Conservation (phyloP, 2,329 filamentous ascomycete species). For the Ceratocystis cubensis region DNA sequence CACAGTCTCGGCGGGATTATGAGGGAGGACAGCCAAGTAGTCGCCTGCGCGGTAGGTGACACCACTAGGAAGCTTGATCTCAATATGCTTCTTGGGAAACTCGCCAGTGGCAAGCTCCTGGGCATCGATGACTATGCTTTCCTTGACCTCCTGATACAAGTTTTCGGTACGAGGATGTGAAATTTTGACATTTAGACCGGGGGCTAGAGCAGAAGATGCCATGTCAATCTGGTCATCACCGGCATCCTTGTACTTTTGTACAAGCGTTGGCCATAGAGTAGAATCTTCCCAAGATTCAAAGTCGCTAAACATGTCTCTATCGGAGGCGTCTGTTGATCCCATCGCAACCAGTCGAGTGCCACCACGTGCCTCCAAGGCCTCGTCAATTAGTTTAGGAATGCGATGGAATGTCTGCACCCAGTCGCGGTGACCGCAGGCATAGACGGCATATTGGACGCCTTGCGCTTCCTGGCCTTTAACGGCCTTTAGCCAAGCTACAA, state of each 20-base stretch:
- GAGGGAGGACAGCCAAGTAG: conserved; percentile 60
- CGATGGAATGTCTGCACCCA: conserved; percentile 53
- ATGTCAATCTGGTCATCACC: conserved; percentile 25
- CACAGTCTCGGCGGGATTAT: conserved; percentile 53
- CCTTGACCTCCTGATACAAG: conserved; percentile 50
- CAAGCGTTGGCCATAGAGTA: conserved; percentile 38
- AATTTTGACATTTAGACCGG: conserved; percentile 35
- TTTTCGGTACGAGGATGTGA: conserved; percentile 42
- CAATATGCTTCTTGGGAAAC: conserved; percentile 50
- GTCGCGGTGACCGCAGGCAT: conserved; percentile 48
- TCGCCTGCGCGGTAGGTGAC: conserved; percentile 60
- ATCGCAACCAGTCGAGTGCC: conserved; percentile 31
- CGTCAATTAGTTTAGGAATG: conserved; percentile 51
- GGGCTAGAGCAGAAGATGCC: conserved; percentile 1
- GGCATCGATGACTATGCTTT: conserved; percentile 45
- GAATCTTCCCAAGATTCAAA: conserved; percentile 56
- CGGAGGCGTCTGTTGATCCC: conserved; percentile 47
- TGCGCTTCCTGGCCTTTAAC: conserved; percentile 40
- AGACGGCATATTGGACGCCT: conserved; percentile 52
- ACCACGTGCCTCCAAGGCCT: conserved; percentile 33
- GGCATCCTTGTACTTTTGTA: conserved; percentile 37
- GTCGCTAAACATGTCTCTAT: conserved; percentile 53
- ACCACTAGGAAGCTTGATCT: conserved; percentile 53
- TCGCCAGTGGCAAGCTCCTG: conserved; percentile 39
- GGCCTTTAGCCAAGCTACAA: conserved; percentile 52